A percentile compares a stretch with the other conserved stretches of the same genome.
These are phyloP conservation scores for Fusarium scirpi DNA, from an alignment of 2,329 filamentous ascomycete genomes.

Conservation along the genomic window DNA sequence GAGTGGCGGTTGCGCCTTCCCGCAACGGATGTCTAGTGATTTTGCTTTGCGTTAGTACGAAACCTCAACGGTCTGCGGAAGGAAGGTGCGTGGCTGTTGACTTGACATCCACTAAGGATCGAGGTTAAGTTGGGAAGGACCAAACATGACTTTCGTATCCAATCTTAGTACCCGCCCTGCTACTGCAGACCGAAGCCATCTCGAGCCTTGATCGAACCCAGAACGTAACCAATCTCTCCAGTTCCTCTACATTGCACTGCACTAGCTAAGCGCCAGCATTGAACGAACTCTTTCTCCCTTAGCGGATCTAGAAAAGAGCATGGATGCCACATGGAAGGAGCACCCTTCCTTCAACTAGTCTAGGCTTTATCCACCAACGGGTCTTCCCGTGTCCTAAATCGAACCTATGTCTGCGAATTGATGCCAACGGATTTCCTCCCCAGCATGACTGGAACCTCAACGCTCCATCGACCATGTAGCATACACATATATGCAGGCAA, in stretches of 20 bases:
- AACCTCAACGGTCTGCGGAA: conserved; percentile 6
- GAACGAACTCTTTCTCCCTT: neutral
- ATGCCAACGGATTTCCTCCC: neutral
- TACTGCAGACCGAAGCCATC: conserved; percentile 4
- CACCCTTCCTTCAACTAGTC: conserved; percentile 1
- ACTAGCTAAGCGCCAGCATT: neutral
- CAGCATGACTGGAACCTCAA: conserved; percentile 1
- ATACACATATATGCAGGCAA: conserved; percentile 14
- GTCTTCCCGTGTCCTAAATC: conserved; percentile 24
- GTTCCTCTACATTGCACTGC: neutral
- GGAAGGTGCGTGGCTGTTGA: neutral
- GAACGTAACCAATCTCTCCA: neutral
- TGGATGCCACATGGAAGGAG: conserved; percentile 34
- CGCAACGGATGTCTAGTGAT: neutral
- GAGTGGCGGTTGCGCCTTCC: conserved; percentile 26
- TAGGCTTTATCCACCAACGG: conserved; percentile 26
- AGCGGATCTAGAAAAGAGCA: conserved; percentile 27
- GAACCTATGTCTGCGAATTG: conserved; percentile 8
- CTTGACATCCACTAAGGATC: conserved; percentile 3
- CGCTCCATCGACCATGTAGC: conserved; percentile 6
- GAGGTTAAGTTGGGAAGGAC: neutral
- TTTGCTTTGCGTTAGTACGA: conserved; percentile 20
- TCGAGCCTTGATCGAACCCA: conserved; percentile 9
- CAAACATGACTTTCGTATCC: conserved; percentile 10
- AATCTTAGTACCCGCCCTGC: conserved; percentile 2